phyloP scores from a whole-genome alignment of 1,284 basidiomycete genomes.

The Puccinia brachypodii region DNA sequence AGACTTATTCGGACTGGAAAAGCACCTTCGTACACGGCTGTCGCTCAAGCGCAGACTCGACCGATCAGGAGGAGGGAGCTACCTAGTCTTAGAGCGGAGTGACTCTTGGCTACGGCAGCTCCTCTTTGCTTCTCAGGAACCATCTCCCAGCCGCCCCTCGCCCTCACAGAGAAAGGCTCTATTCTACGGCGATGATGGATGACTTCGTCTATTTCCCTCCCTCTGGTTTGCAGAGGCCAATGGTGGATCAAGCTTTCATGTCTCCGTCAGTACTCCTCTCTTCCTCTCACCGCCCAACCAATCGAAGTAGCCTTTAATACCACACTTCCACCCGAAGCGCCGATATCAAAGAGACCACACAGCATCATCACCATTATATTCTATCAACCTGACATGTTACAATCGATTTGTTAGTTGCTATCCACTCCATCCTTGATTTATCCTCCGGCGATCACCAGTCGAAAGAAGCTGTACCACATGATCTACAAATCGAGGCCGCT shows the following conservation, averaged over 20 bases:
- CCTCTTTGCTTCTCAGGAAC: constrained; percentile 15
- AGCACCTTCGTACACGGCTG: constrained; percentile 50
- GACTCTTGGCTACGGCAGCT: constrained; percentile 51
- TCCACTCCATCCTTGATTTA: constrained; percentile 45
- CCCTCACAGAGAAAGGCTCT: constrained; percentile 12
- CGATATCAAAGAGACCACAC: neutral
- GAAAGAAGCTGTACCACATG: neutral
- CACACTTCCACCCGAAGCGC: neutral
- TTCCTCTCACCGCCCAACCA: neutral
- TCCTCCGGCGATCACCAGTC: neutral
- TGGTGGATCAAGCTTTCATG: constrained; percentile 52
- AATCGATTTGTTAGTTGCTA: constrained; percentile 52
- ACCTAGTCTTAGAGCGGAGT: constrained; percentile 48
- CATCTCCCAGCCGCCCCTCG: neutral
- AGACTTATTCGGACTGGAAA: constrained; percentile 49
- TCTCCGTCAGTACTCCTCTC: constrained; percentile 48
- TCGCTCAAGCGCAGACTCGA: constrained; percentile 51
- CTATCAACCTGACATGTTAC: constrained; percentile 38
- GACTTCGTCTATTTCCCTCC: constrained; percentile 51
- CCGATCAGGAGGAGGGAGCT: constrained; percentile 17
- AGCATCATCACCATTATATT: neutral
- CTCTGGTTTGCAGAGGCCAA: constrained; percentile 50
- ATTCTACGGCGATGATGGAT: constrained; percentile 53
- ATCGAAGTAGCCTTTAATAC: too few species aligned
- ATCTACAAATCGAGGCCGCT: neutral